Base-by-base conservation (phyloP, 208 protist genomes). In the Leishmania lainsoni region DNA sequence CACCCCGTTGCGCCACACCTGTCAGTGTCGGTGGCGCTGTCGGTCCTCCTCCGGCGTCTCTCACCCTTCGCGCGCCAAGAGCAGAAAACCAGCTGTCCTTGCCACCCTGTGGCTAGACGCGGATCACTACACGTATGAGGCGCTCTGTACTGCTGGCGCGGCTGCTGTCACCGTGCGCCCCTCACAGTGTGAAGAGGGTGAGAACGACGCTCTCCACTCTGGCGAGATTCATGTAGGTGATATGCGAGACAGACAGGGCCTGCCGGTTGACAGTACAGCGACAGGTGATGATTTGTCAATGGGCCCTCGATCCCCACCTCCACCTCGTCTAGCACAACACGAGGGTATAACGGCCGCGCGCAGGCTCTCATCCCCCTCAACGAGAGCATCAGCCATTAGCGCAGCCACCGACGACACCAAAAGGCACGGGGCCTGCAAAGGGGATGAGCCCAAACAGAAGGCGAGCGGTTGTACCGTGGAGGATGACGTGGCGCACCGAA, bases 101-200 rank as follows among this genome's bases (percentile, higher is more conserved):
- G 61, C 76, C 5, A 75, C 78, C 0, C 35, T 92, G 6, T 78
- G 75, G 69, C 58, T 93, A 5, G 90, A 91, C 39, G 87, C 86
- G 3, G 87, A 91, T 20, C 59, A 63, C 39, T 54, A 78, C 52
- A 88, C 90, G 51, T 91, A 93, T 61, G 90, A 91, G 48, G 49
- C 83, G 0, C 75, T 93, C 10, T 93, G 87, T 80, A 86, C 86
- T 9, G 74, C 80, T n/a, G 89, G 89, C 32, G 85, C 84, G 10
- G 72, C 78, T 17, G 32, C 73, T 42, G 70, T 86, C 49, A 70
- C 20, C 4, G 61, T 80, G 32, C 58, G 32, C 1, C 48, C 26
- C 14, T 32, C 32, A 6, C 48, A 3, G 26, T 17, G 6, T 65
- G 35, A 20, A 39, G 78, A 48, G 29, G 63, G 61, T 63, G 39